phyloP scores from a whole-genome alignment of 1,139 yeast species.

The Candida tunisiensis region DNA sequence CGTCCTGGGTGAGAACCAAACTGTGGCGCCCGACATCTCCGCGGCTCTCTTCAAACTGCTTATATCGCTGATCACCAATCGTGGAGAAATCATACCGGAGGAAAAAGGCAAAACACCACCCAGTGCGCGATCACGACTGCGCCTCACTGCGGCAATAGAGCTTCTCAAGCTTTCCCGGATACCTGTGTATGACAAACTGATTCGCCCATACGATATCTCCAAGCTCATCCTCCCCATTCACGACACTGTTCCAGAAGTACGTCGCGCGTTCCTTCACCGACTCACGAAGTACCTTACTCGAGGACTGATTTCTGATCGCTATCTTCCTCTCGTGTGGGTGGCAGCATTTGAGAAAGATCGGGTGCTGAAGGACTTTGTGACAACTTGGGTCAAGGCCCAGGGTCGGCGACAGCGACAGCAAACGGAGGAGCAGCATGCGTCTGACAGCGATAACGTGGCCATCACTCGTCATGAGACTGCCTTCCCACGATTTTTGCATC shows the following conservation, averaged over 20 bases:
- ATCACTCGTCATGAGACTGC: conserved; percentile 36
- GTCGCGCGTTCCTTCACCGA: conserved; percentile 33
- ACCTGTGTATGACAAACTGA: conserved; percentile 33
- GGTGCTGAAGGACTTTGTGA: conserved; percentile 30
- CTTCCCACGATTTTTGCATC: conserved; percentile 50
- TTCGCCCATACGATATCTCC: conserved; percentile 35
- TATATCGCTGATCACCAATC: conserved; percentile 49
- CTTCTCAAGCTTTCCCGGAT: conserved; percentile 47
- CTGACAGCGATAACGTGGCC: conserved; percentile 14
- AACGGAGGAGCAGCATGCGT: conserved; percentile 4
- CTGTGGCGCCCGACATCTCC: conserved; percentile 24
- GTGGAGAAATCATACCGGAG: conserved; percentile 61
- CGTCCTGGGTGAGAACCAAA: conserved; percentile 24
- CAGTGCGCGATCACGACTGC: conserved; percentile 38
- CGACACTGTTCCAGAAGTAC: conserved; percentile 45
- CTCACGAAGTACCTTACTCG: conserved; percentile 36
- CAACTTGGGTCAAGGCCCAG: conserved; percentile 61
- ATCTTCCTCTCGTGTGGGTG: conserved; percentile 51
- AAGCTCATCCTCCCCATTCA: conserved; percentile 45
- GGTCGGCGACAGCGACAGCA: conserved; percentile 23
- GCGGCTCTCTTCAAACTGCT: conserved; percentile 48
- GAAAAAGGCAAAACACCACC: conserved; percentile 45
- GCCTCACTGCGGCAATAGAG: conserved; percentile 52
- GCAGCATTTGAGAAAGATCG: conserved; percentile 58
- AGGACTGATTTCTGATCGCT: conserved; percentile 44